A percentile compares a stretch with the other conserved stretches of the same genome.
phyloP scores from a whole-genome alignment of 78 protist genomes.

The Isochrysis galbana region DNA sequence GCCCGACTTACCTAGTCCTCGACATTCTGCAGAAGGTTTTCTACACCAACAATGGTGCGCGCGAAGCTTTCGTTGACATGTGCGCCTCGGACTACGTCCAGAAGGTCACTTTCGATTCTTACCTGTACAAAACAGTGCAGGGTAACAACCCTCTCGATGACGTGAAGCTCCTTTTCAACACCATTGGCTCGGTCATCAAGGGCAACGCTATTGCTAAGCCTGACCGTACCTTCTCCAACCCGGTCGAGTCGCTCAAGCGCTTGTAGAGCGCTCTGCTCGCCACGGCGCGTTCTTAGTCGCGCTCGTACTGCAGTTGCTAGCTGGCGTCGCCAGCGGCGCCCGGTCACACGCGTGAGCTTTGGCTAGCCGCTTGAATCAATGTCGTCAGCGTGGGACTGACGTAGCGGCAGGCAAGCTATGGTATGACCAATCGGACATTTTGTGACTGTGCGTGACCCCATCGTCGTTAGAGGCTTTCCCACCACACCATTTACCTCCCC shows the following conservation, averaged over 20 bases:
- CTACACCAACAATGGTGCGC: slow-evolving; percentile 56
- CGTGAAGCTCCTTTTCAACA: slow-evolving; percentile 55
- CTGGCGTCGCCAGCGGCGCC: no score
- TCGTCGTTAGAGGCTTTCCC: no score
- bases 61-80: slow-evolving; percentile 59
- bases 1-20: slow-evolving; percentile 44
- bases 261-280: no score
- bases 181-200: slow-evolving; percentile 26
- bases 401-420: no score
- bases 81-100: slow-evolving; percentile 56
- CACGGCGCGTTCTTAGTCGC: no score
- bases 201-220: slow-evolving; percentile 16
- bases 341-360: no score
- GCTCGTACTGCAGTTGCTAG: no score
- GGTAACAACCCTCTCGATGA: slow-evolving; percentile 34
- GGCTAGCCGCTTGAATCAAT: no score
- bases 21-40: slow-evolving; percentile 53
- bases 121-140: slow-evolving; percentile 48
- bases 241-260: slow-evolving; percentile 54
- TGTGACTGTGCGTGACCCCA: no score
- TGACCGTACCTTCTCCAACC: slow-evolving; percentile 41
- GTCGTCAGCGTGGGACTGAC: no score
- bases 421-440: no score
- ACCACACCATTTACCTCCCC: no score
- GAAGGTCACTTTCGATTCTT: slow-evolving; percentile 58